These are phyloP conservation scores for Clausena lansium DNA, from an alignment of 345 rosid species.

Conservation along the genomic window DNA sequence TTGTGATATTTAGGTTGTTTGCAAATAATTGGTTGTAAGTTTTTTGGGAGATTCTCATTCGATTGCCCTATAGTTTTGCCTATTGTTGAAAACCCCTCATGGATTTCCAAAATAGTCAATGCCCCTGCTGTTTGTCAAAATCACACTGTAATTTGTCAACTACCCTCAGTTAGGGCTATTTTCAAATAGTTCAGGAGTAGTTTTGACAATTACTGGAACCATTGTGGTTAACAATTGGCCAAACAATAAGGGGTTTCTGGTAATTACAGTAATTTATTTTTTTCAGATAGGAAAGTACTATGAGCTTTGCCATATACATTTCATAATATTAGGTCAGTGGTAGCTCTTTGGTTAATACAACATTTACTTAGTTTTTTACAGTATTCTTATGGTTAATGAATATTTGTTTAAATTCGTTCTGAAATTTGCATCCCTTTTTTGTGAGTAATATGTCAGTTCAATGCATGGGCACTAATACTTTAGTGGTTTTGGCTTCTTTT, in stretches of 20 bases:
- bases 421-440: neutral
- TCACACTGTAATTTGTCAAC: neutral
- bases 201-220: neutral
- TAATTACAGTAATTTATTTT: neutral
- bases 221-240: neutral
- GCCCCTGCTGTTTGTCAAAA: neutral
- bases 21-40: neutral
- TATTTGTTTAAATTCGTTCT: neutral
- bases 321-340: neutral
- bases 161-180: neutral
- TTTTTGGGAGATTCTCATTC: neutral
- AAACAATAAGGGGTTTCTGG: neutral
- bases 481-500: slow-evolving; percentile 28
- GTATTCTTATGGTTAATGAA: neutral
- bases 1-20: neutral
- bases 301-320: neutral
- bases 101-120: neutral
- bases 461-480: slow-evolving; percentile 17
- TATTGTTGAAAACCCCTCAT: neutral
- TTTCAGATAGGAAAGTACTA: neutral
- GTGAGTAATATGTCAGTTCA: too few species aligned
- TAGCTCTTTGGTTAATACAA: neutral
- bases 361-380: neutral
- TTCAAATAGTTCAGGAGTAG: neutral
- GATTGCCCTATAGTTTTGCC: neutral